A percentile compares a stretch with the other conserved stretches of the same genome.
These are phyloP conservation scores for Volvox reticuliferus DNA, from an alignment of 139 green algal genomes.

Conservation along the genomic window DNA sequence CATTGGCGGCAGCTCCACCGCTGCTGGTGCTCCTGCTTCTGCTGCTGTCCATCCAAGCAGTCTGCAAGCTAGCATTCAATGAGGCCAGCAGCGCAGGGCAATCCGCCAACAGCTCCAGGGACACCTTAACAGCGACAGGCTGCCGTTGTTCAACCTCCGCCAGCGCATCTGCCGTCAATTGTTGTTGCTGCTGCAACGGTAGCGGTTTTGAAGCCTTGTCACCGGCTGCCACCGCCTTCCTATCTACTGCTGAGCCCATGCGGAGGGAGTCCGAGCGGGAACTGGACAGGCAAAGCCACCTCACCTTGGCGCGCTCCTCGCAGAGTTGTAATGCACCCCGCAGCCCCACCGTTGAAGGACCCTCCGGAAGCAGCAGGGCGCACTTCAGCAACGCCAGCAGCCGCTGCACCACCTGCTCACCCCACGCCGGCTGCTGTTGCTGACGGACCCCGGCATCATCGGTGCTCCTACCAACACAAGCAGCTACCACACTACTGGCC, in stretches of 20 bases:
- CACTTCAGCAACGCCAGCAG: background rate
- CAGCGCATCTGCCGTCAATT: no score
- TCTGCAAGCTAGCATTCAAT: background rate
- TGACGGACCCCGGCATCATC: background rate
- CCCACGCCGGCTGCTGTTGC: background rate
- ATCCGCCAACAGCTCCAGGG: conserved; percentile 26
- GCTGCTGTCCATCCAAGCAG: background rate
- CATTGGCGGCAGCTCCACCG: background rate
- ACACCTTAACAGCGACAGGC: background rate
- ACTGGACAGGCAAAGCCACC: background rate
- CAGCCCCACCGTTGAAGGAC: background rate
- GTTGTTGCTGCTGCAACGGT: background rate
- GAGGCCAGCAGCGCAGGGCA: conserved; percentile 9
- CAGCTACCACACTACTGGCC: no score
- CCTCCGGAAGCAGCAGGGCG: conserved; percentile 1
- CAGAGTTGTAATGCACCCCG: background rate
- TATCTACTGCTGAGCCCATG: no score
- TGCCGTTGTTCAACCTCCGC: no score
- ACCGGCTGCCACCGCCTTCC: background rate
- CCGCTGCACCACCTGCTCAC: background rate
- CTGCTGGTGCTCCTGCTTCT: background rate
- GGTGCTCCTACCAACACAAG: background rate
- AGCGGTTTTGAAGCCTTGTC: background rate
- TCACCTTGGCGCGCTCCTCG: background rate
- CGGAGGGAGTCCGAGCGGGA: no score